Evolutionary conservation across 495 filamentous ascomycete genomes (phyloP), one percentile per base, ranked within the genome.

Genomic region (Platismatia glauca): DNA sequence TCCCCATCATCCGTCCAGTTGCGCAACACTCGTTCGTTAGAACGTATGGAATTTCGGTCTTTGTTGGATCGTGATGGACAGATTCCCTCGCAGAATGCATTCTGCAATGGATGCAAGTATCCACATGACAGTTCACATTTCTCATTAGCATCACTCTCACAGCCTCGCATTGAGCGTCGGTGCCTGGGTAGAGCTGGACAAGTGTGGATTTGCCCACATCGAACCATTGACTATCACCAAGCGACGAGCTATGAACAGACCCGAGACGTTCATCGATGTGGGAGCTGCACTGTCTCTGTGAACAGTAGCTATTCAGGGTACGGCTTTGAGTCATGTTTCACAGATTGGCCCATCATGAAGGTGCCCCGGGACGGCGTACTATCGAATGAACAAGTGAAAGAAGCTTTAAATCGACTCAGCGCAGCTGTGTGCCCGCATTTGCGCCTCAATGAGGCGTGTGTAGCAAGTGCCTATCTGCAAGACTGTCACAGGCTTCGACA

Each of bases 191-290:
- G 34, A 5, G 33, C 33, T 24, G 55, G 55, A 57, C 7, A 0
- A n/a, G 12, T 57, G 1, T 57, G 55, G 55, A 39, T 57, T n/a
- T 57, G 55, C 37, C 55, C 55, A 24, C 55, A 57, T 38, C 31
- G 20, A 24, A 24, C 16, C 34, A 7, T 57, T 20, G 11, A 39
- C 4, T 24, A 22, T 46, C 7, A 9, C 4, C 1, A 46, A 46
- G 22, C 22, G 43, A 46, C 9, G 12, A n/a, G 8, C 5, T 9
- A 1, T 3, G 7, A 9, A 1, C n/a, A 0, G n/a, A 3, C 20
- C 7, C 20, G n/a, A 24, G 43, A 46, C 11, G 1, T 7, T 12
- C 20, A 7, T 8, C 3, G 24, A 8, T 46, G 43, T 46, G 43
- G 9, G 24, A 3, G n/a, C 20, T 5, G 4, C 1, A 3, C 6